phyloP scores from a whole-genome alignment of 139 green algal species.

The Ostreobium quekettii region DNA sequence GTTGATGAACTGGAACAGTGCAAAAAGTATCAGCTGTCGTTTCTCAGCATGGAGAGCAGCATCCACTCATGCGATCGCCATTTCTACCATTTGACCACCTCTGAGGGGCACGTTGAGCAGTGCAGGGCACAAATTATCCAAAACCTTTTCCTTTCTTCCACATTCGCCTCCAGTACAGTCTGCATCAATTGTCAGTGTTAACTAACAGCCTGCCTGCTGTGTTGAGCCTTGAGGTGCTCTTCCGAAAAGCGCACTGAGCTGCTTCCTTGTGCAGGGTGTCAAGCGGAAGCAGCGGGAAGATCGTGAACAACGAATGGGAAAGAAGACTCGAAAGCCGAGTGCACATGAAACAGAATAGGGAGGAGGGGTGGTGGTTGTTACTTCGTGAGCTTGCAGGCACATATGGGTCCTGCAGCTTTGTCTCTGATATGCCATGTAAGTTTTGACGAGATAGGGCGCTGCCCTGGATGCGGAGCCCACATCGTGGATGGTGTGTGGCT shows the following conservation, averaged over 20 bases:
- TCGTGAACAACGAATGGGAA: conserved; percentile 1
- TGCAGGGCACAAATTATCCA: neutral
- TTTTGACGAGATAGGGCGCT: too few relatives aligned
- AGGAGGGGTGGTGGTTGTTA: too few relatives aligned
- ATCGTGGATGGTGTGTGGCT: too few relatives aligned
- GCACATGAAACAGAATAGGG: too few relatives aligned
- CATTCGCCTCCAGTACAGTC: neutral
- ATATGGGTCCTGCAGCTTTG: too few relatives aligned
- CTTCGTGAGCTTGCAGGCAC: too few relatives aligned
- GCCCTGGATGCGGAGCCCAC: too few relatives aligned
- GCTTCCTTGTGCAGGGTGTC: conserved; percentile 13
- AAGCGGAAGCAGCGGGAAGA: conserved; percentile 17
- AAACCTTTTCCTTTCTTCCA: neutral
- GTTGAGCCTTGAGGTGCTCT: too few relatives aligned
- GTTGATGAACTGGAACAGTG: neutral
- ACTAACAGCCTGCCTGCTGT: neutral
- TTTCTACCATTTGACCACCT: too few relatives aligned
- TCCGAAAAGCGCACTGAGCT: too few relatives aligned
- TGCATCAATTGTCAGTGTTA: neutral
- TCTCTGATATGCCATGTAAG: too few relatives aligned
- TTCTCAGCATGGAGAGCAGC: conserved; percentile 2
- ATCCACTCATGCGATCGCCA: neutral
- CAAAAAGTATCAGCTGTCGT: neutral
- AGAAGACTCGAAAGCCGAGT: too few relatives aligned
- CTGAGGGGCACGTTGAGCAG: neutral